Conservation (phyloP, 2,329 filamentous ascomycete species). For the Didymella lethalis region DNA sequence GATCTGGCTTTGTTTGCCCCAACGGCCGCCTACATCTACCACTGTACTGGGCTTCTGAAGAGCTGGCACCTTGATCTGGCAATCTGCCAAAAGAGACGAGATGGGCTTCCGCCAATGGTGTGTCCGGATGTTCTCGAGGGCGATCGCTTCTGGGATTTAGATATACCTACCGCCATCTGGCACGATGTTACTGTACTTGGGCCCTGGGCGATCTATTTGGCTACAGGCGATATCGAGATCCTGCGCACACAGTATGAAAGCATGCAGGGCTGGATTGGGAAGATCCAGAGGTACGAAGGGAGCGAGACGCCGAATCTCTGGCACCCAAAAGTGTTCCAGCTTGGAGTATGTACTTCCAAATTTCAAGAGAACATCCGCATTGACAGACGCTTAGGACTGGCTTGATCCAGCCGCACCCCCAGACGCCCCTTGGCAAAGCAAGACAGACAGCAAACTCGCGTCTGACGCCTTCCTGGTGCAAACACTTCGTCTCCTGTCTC, state of each 20-base stretch:
- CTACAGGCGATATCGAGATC: background rate
- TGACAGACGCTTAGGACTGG: background rate
- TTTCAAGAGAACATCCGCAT: too few relatives aligned
- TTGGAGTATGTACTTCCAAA: background rate
- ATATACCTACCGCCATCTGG: background rate
- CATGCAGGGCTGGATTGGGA: background rate
- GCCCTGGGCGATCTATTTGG: background rate
- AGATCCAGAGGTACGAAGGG: background rate
- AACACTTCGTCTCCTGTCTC: background rate
- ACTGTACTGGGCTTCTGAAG: background rate
- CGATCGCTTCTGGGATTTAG: slow-evolving; percentile 5
- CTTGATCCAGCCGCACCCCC: background rate
- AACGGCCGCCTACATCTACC: slow-evolving; percentile 50
- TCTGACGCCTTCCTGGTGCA: background rate
- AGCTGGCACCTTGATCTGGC: slow-evolving; percentile 6
- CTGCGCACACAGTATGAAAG: background rate
- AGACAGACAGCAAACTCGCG: background rate
- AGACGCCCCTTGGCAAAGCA: background rate
- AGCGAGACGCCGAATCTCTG: background rate
- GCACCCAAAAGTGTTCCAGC: background rate
- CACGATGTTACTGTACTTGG: background rate
- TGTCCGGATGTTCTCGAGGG: background rate
- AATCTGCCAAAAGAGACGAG: background rate
- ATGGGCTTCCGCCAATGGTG: slow-evolving; percentile 7
- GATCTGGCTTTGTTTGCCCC: slow-evolving; percentile 60